These are phyloP conservation scores for Auricularia sp. DNA, from an alignment of 768 basidiomycete genomes.

Conservation along the genomic window DNA sequence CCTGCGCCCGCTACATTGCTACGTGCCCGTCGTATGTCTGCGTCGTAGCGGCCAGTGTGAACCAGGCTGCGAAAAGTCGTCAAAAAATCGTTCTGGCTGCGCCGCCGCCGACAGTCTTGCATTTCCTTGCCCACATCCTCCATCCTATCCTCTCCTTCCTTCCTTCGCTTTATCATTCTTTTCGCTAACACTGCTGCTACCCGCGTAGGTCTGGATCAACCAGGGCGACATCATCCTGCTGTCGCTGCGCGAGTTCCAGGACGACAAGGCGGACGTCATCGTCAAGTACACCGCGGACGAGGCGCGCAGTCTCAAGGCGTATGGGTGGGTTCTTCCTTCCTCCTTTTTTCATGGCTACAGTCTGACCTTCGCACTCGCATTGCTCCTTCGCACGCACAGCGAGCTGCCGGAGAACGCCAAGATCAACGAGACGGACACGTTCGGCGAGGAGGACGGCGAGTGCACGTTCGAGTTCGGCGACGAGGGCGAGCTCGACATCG, in stretches of 20 bases:
- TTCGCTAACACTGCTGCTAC: not conserved
- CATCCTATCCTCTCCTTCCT: not conserved
- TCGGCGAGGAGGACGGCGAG: slow-evolving; percentile 84
- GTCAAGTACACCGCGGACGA: slow-evolving; percentile 98
- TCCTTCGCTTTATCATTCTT: not conserved
- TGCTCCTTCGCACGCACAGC: no score
- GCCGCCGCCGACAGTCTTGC: not conserved
- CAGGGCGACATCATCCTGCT: slow-evolving; percentile 94
- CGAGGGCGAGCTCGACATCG: slow-evolving; percentile 81
- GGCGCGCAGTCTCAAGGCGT: slow-evolving; percentile 49
- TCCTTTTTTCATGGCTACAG: no score
- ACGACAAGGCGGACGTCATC: slow-evolving; percentile 98
- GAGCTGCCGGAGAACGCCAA: slow-evolving; percentile 94
- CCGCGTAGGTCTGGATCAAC: slow-evolving; percentile 92
- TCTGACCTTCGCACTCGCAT: no score
- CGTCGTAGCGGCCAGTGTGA: no score
- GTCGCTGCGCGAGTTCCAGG: slow-evolving; percentile 96
- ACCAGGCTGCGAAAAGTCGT: no score
- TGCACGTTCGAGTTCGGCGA: slow-evolving; percentile 79
- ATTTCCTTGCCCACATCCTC: not conserved
- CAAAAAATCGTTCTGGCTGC: no score
- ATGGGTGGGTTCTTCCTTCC: no score
- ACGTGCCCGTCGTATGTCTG: no score
- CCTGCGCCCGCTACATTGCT: no score
- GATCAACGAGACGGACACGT: slow-evolving; percentile 93